Base-by-base conservation (phyloP, 2,329 filamentous ascomycete genomes). In the Claviceps capensis region DNA sequence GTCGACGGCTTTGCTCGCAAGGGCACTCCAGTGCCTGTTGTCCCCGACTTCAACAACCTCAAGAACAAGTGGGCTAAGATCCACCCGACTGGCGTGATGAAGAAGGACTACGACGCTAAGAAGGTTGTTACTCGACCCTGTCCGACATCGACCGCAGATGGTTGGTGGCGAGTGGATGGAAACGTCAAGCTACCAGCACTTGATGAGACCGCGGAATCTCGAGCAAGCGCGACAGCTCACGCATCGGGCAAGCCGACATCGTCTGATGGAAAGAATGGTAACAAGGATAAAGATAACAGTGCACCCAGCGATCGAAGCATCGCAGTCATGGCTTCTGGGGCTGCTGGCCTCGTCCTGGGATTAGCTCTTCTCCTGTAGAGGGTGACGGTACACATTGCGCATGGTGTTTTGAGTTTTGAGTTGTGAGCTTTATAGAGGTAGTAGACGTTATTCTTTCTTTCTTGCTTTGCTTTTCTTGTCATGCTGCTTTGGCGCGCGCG, bases 111-210 rank as follows among this genome's bases (percentile, higher is more conserved):
- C 69, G 75, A 77, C 22, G 73, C 82, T 5, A 74, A 70, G 2
- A 70, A 73, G 9, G 72, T 82, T 14, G 80, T 79, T 1, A 78
- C 84, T 1, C 79, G 84, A 3, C 69, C 76, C 2, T 95, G 88
- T 66, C 88, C 88, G 7, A 69, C 75, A 1, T 83, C 79, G 30
- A 91, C 86, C 0, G 61, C 74, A 1, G 79, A 76, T 26, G 78
- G 79, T 36, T 95, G 88, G 89, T 95, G 88, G 88, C 72, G 81
- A 19, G 79, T 94, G 3, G 70, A 87, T 59, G 83, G 85, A 16
- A 79, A 82, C 56, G 80, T 83, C 3, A 66, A 76, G 13, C 73
- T 94, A 23, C 88, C 89, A 0, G 82, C 78, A 2, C 59, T 93
- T 7, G 86, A 83, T 14, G 73, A 81, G 59, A 72, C 69, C 3